Evolutionary conservation across 2,329 filamentous ascomycete genomes (phyloP).

Genomic region (Camillea tinctor): DNA sequence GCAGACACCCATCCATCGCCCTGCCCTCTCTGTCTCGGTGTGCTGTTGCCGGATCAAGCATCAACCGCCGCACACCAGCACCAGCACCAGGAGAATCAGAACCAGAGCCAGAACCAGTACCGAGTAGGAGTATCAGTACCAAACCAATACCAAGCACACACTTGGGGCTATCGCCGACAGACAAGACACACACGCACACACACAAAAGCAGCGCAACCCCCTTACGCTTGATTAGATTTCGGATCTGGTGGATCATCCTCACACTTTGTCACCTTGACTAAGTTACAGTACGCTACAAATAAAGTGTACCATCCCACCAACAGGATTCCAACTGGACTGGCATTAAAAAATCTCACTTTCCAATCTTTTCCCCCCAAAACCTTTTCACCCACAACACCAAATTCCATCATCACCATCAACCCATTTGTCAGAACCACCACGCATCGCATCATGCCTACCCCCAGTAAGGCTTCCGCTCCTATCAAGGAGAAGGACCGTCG

Average conservation of each 20-base stretch:
- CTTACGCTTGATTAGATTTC: constrained; percentile 8
- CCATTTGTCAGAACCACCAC: constrained; percentile 13
- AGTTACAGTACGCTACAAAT: constrained; percentile 12
- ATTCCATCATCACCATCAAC: constrained; percentile 9
- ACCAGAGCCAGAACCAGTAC: background rate
- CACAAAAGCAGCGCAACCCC: constrained; percentile 1
- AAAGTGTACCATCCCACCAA: constrained; percentile 19
- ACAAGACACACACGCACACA: too few species aligned
- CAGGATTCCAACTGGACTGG: constrained; percentile 1
- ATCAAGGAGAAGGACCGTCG: constrained; percentile 46
- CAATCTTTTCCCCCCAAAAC: constrained; percentile 7
- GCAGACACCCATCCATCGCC: constrained; percentile 11
- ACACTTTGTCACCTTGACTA: constrained; percentile 21
- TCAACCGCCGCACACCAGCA: background rate
- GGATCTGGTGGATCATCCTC: constrained; percentile 26
- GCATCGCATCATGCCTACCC: constrained; percentile 34
- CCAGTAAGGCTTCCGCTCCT: constrained; percentile 35
- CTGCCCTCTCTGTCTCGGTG: constrained; percentile 3
- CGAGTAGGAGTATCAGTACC: too few species aligned
- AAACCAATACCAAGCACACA: background rate
- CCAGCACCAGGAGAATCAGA: background rate
- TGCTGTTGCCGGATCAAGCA: background rate
- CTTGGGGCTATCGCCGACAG: constrained; percentile 7
- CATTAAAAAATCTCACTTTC: constrained; percentile 6
- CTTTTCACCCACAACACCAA: constrained; percentile 6